Conservation (phyloP, 768 basidiomycete species). For the Termitomyces eurrhizus region DNA sequence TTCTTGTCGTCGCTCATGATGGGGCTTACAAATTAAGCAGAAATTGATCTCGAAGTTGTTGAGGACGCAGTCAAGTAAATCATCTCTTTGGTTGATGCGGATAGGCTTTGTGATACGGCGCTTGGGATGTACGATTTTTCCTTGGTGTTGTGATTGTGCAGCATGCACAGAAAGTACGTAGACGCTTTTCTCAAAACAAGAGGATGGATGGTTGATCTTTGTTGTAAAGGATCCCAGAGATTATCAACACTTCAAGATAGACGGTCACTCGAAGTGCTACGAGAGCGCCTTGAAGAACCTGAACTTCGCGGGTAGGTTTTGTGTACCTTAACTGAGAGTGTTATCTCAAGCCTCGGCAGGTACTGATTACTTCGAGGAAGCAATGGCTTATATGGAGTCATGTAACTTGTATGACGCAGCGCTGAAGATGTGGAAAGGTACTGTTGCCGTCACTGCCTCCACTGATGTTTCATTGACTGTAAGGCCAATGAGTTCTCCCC, state of each 20-base stretch:
- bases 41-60: constrained; percentile 66
- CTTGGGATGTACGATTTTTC: constrained; percentile 98
- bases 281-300: constrained; percentile 74
- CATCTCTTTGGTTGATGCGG: constrained; percentile 94
- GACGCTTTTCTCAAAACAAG: not conserved
- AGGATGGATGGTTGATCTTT: too few relatives aligned
- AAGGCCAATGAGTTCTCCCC: too few relatives aligned
- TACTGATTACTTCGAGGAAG: constrained; percentile 70
- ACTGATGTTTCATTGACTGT: too few relatives aligned
- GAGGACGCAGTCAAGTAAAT: constrained; percentile 98
- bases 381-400: constrained; percentile 70
- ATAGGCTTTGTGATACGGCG: constrained; percentile 92
- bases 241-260: constrained; percentile 88
- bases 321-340: not conserved
- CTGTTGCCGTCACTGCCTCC: too few relatives aligned
- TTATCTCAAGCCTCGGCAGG: constrained; percentile 37
- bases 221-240: constrained; percentile 81
- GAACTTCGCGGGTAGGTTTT: constrained; percentile 56
- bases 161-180: constrained; percentile 85
- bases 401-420: constrained; percentile 76
- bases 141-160: constrained; percentile 93
- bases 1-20: not conserved
- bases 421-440: constrained; percentile 68
- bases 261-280: constrained; percentile 82
- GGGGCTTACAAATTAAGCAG: constrained; percentile 25